phyloP scores from a whole-genome alignment of 371 early-diverging fungal genomes.

The Apophysomyces trapeziformis region DNA sequence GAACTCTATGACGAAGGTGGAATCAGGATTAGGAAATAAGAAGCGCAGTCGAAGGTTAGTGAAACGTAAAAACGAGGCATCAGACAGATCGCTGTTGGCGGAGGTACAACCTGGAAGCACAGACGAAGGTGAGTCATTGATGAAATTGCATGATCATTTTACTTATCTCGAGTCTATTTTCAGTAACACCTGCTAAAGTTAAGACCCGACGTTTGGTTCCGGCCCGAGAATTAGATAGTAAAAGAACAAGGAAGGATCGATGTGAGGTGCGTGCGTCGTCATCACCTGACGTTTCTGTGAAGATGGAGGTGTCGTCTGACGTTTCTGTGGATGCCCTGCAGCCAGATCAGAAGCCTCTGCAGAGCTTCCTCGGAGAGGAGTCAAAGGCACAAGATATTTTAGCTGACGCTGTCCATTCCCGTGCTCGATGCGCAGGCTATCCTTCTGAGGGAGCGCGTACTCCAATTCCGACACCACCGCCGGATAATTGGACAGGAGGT shows the following conservation, averaged over 20 bases:
- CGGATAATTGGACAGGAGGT: conserved; percentile 32
- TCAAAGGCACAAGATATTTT: conserved; percentile 36
- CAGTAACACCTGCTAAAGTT: conserved; percentile 9
- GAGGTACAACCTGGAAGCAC: neutral
- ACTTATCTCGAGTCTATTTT: neutral
- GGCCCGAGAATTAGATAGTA: conserved; percentile 27
- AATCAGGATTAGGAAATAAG: conserved; percentile 2
- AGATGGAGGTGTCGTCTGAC: conserved; percentile 6
- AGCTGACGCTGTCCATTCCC: conserved; percentile 36
- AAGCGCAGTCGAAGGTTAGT: neutral
- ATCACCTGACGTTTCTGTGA: neutral
- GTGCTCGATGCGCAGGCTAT: conserved; percentile 22
- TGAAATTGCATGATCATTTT: neutral
- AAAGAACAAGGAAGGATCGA: neutral
- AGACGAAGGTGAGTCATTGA: neutral
- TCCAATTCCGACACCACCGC: conserved; percentile 52
- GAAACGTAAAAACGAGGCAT: neutral
- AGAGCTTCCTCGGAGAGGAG: neutral
- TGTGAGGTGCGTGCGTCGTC: neutral
- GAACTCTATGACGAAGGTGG: conserved; percentile 2
- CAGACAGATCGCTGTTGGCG: neutral
- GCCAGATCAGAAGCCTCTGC: neutral
- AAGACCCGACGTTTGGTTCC: conserved; percentile 38
- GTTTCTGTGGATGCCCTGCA: neutral
- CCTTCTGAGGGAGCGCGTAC: conserved; percentile 45